Evolutionary conservation across 2,329 filamentous ascomycete genomes (phyloP), one percentile per base, ranked within the genome.

Genomic region (Aureobasidium sp.): DNA sequence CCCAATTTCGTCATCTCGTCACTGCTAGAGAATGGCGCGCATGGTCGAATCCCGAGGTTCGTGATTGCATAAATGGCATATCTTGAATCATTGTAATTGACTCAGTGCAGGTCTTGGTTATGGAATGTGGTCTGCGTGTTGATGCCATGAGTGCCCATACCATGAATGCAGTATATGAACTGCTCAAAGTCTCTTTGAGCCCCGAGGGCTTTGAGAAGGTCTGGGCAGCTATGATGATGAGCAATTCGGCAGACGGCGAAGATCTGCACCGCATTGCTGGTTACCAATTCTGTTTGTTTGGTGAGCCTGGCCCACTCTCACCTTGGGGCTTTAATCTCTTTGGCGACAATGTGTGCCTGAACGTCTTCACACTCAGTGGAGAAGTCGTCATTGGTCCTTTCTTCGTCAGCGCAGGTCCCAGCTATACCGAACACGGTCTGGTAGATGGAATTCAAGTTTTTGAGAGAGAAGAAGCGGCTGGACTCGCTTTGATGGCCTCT

Each of bases 291-390:
- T 79, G 80, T 37, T 69, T 88, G 2, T 88, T 88, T 62, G 84
- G 84, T 7, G 68, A 68, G 8, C 83, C 83, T 0, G 81, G 79
- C 0, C 63, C 67, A 0, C 70, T 71, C 0, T 60, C 68, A 1
- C 82, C 84, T 0, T 89, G 85, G 85, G 85, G 85, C 0, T 86
- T 80, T 66, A 79, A 81, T 0, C 80, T 88, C 61, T 90, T 88
- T 68, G 86, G 86, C 5, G 86, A 90, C 65, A 86, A 90, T 59
- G 73, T 90, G 1, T 88, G 84, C 59, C 74, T 90, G 2, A 83
- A 83, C 61, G 75, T 85, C 19, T 84, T 90, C 62, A 74, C 88
- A 48, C 77, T 82, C 59, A 72, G 72, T 21, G 68, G 71, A 0
- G 83, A 88, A 64, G 80, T 88, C 44, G 71, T 88, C 30, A 73